A percentile compares a stretch with the other conserved stretches of the same genome.
phyloP scores from a whole-genome alignment of 208 protist genomes.

The Leishmania tarentolae region DNA sequence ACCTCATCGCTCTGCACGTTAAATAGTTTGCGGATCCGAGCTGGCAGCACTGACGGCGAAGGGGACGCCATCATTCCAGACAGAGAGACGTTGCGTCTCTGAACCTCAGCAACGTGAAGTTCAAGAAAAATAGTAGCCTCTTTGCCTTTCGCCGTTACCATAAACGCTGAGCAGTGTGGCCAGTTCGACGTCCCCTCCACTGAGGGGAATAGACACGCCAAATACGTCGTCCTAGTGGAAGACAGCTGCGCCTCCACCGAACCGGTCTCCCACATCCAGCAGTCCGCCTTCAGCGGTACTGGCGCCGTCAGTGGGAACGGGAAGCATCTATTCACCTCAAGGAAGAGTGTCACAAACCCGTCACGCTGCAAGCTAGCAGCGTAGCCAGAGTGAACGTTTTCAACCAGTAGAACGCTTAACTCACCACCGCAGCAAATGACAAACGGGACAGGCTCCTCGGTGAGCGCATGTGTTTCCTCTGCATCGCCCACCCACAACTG shows the following conservation, averaged over 20 bases:
- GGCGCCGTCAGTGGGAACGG: slow-evolving; percentile 32
- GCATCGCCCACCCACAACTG: slow-evolving; percentile 20
- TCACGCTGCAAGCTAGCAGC: slow-evolving; percentile 34
- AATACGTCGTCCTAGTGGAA: slow-evolving; percentile 38
- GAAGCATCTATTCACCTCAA: slow-evolving; percentile 8
- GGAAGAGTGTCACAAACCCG: slow-evolving; percentile 28
- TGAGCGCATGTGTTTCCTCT: slow-evolving; percentile 17
- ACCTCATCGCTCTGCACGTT: slow-evolving; percentile 66
- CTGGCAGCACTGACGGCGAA: slow-evolving; percentile 12
- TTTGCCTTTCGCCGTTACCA: slow-evolving; percentile 57
- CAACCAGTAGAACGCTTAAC: slow-evolving; percentile 33
- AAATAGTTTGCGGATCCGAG: slow-evolving; percentile 59
- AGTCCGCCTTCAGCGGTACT: slow-evolving; percentile 31
- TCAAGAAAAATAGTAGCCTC: slow-evolving; percentile 80
- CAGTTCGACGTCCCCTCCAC: slow-evolving; percentile 33
- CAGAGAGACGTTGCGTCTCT: slow-evolving; percentile 23
- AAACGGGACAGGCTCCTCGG: slow-evolving; percentile 27
- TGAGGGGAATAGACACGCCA: slow-evolving; percentile 43
- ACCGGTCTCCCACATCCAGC: slow-evolving; percentile 67
- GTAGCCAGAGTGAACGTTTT: slow-evolving; percentile 31
- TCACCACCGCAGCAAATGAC: slow-evolving; percentile 32
- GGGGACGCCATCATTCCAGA: slow-evolving; percentile 22
- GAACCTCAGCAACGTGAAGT: slow-evolving; percentile 52
- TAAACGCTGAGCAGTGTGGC: slow-evolving; percentile 66
- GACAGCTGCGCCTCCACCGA: slow-evolving; percentile 49